Evolutionary conservation across 208 protist genomes (phyloP), one percentile per base, ranked within the genome.

Genomic region (Crithidia bombi): DNA sequence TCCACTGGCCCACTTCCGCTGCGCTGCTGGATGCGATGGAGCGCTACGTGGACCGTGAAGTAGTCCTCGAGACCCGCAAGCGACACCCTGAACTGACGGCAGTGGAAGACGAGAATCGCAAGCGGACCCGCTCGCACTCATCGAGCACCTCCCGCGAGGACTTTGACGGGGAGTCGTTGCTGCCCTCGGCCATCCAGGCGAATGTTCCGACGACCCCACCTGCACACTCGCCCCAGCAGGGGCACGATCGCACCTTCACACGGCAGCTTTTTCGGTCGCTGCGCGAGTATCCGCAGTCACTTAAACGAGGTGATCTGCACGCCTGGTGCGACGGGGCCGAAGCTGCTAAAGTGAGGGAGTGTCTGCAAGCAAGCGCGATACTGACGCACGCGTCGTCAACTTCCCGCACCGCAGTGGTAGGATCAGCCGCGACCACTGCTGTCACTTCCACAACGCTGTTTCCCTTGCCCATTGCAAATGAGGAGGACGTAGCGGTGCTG

Each of bases 41-140:
- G 56, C 68, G 68, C 52, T 83, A 83, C 51, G 78, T 57, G 0
- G 72, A 83, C 47, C 79, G 75, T 9, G 75, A 78, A 55, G 54
- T 77, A 10, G 58, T 81, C 32, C 70, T 75, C 9, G 63, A 72
- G 19, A 69, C 67, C 10, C 74, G 74, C 17, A 77, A 73, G 59
- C 56, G 77, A n/a, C 64, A 77, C 32, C 71, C 71, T 11, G 38
- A 66, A 23, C 38, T 77, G 64, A 71, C 17, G 36, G 46, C 35
- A 33, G 43, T 21, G 33, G 23, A 32, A 1, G 19, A 23, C 17
- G 28, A 1, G 21, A 44, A 28, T 9, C 44, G 46, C 32, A 70
- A 71, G 64, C 63, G 71, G 0, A 33, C 36, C 30, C 70, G 70
- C 11, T 65, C 70, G 19, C 14, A 28, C 36, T 76, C 70, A 0